Base-by-base conservation (phyloP, 768 basidiomycete genomes). In the Panellus pusillus region DNA sequence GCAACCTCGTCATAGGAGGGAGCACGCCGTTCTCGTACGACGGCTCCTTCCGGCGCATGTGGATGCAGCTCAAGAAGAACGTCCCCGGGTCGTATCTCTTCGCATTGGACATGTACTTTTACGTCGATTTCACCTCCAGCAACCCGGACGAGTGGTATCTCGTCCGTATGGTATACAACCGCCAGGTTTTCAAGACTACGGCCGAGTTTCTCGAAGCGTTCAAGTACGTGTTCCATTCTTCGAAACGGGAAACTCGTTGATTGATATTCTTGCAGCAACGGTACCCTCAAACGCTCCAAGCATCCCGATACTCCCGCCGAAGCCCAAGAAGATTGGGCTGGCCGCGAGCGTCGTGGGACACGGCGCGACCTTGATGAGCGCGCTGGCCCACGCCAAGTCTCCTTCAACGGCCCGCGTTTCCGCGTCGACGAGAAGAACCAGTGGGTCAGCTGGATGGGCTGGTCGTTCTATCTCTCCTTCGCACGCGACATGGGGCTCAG, bases 371-470 rank as follows among this genome's bases (percentile, higher is more conserved):
- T 86, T n/a, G 86, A 86, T 54, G 69, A 83, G 47, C 77, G 80
- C 29, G 80, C 85, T 3, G 86, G 86, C 5, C 86, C 86, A 27
- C 78, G 86, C 37, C 75, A 76, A 0, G 81, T 87, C 0, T 77
- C 78, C 1, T 86, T 86, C 65, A 77, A 77, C 8, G 84, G 86
- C 0, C 63, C 79, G 54, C 73, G 85, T 4, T 86, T 79, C 63
- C 70, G 81, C 37, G 78, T 86, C 2, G 80, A 87, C 59, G 62
- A 62, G 19, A 72, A 73, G 35, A 67, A 70, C 40, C 74, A 81
- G 57, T 84, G 79, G 56, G 66, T 87, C n/a, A 80, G 74, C 41
- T 87, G 85, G 85, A 81, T 87, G 81, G 82, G 82, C 2, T 86
- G 83, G 82, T 72, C 74, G 0, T 50, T 85, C 66, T 85, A 79